A percentile compares a stretch with the other conserved stretches of the same genome.
Evolutionary conservation across 768 basidiomycete species (phyloP).

Genomic region (Pleurotus djamor): DNA sequence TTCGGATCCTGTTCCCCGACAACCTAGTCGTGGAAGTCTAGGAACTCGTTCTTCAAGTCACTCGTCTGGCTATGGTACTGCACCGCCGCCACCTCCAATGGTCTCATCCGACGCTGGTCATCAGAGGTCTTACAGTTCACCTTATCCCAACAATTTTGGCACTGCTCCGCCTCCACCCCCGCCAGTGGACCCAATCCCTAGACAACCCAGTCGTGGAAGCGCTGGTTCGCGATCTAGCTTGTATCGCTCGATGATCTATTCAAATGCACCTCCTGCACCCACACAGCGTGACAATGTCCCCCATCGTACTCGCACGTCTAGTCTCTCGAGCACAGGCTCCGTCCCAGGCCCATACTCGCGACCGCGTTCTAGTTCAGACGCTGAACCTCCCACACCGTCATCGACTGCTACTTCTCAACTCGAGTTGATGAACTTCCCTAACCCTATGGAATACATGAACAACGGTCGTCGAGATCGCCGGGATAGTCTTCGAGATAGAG

Average conservation of each 20-base stretch:
- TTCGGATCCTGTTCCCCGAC: neutral
- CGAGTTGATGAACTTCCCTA: conserved; percentile 10
- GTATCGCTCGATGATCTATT: neutral
- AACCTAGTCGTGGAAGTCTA: neutral
- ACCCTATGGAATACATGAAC: conserved; percentile 4
- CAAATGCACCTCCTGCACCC: neutral
- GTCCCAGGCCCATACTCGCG: neutral
- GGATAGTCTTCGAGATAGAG: conserved; percentile 5
- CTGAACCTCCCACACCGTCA: conserved; percentile 1
- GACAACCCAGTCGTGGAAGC: neutral
- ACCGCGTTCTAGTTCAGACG: neutral
- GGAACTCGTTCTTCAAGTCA: neutral
- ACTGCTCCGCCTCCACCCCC: neutral
- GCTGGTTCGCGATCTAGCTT: neutral
- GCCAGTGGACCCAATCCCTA: neutral
- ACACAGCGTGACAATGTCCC: neutral
- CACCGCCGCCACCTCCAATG: neutral
- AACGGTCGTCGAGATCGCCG: neutral
- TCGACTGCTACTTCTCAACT: conserved; percentile 10
- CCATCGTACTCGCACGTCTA: neutral
- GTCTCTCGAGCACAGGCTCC: conserved; percentile 1
- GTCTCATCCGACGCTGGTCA: neutral
- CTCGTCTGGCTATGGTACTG: neutral
- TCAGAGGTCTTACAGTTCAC: neutral
- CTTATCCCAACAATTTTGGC: neutral